A percentile compares a stretch with the other conserved stretches of the same genome.
phyloP scores from a whole-genome alignment of 257 asterid species.

The Capsicum pubescens region DNA sequence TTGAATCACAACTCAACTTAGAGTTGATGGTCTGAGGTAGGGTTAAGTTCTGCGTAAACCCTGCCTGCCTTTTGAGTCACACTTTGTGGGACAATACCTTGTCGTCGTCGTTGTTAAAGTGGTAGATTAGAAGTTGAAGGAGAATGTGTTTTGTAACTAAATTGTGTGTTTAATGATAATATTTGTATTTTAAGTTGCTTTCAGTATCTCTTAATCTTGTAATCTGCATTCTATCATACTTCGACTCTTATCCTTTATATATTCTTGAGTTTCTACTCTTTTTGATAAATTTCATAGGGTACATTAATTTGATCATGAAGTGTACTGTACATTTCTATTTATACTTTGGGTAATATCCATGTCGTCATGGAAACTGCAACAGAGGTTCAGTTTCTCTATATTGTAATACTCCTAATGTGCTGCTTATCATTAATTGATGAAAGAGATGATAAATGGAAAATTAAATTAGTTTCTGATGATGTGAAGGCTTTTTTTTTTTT shows the following conservation, averaged over 20 bases:
- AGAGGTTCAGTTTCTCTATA: not conserved
- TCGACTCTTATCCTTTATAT: not conserved
- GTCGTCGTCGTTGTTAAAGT: no score
- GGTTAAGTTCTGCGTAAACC: no score
- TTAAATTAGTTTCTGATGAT: slow-evolving; percentile 5
- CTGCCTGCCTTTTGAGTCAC: no score
- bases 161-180: not conserved
- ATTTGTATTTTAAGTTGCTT: not conserved
- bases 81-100: no score
- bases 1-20: no score
- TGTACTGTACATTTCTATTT: not conserved
- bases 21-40: no score
- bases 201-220: not conserved
- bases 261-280: not conserved
- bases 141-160: not conserved
- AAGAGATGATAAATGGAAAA: not conserved
- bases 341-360: not conserved
- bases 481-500: not conserved
- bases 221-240: not conserved
- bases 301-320: not conserved
- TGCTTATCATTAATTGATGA: not conserved
- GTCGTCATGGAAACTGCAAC: not conserved
- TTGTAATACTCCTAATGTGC: not conserved
- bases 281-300: no score
- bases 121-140: not conserved